Evolutionary conservation across 768 basidiomycete genomes (phyloP), one percentile per base, ranked within the genome.

Genomic region (Mycena indigotica): DNA sequence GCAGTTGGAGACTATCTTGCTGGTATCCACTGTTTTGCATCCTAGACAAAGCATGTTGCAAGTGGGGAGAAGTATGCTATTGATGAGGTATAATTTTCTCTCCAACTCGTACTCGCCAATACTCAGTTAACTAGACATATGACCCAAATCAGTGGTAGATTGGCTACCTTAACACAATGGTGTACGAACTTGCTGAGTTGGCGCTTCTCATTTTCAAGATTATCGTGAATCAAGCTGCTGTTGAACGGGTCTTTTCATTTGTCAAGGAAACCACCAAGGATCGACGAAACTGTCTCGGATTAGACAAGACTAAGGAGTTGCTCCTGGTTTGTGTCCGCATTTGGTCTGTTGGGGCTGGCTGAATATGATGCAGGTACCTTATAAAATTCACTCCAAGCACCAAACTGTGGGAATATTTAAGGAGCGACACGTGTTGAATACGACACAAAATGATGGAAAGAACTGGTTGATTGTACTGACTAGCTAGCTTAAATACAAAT

Each of bases 251-350:
- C n/a, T n/a, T n/a, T n/a, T n/a, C n/a, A n/a, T n/a, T n/a, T n/a
- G n/a, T n/a, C n/a, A n/a, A n/a, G n/a, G 52, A 53, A 23, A 19
- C 16, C 15, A 53, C 32, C 15, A 53, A 53, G n/a, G 52, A 53
- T 26, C 38, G 52, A 25, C 54, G 45, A 29, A 48, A 55, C n/a
- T 39, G 54, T 44, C 45, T 55, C 30, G 45, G 45, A 12, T 46
- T 55, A 16, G 15, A 23, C 16, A 55, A 55, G 23, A 38, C 54
- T 2, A 29, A 21, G 10, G 8, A 29, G 29, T 28, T 50, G 8
- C 48, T 50, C 21, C 21, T 50, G 10, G 32, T 24, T 10, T 15
- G 24, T 26, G 8, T 17, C 5, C 48, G 5, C 15, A 10, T 24
- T 50, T 28, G 5, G 8, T 26, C 25, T 28, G 23, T 28, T 28